Base-by-base conservation (phyloP, 2,329 filamentous ascomycete genomes). In the Byssochlamys sp. region DNA sequence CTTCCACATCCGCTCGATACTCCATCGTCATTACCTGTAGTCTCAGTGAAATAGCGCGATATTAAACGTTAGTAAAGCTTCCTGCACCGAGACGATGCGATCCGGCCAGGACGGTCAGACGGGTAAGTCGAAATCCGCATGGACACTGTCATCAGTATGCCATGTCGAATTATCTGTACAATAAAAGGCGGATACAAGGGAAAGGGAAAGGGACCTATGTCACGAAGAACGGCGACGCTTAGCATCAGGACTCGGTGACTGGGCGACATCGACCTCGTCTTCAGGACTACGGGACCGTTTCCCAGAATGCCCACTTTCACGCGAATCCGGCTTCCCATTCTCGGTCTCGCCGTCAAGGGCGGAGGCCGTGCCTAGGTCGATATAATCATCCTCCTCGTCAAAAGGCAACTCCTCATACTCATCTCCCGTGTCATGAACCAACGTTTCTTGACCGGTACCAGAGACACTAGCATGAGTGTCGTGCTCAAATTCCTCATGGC, bases 161-260 rank as follows among this genome's bases (percentile, higher is more conserved):
- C 39, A 45, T 45, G 39, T 4, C 14, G 39, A n/a, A 7, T 7
- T 45, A 45, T 19, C 39, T 45, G 39, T 45, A 45, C 39, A 45
- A 9, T 45, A n/a, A 31, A 45, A 19, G 39, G 39, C 39, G n/a
- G 39, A 19, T 45, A 45, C 39, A 27, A 49, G 55, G 31, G 51
- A 56, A 39, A 45, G 35, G 27, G 39, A 58, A 33, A 49, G n/a
- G 51, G 50, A 35, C 28, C 19, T 53, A 53, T 53, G 62, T 69
- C 62, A 70, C 70, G 72, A 76, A 63, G 76, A 75, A 58, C 80
- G 80, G 67, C 75, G 77, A 65, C 81, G 81, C 73, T 82, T 84
- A 70, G 73, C 67, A 67, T 80, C 80, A 73, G 64, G 58, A 45
- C 61, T 59, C 12, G 60, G 60, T 29, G 55, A 62, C 62, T 64